Evolutionary conservation across 768 basidiomycete species (phyloP).

Genomic region (Asterophora lycoperdoides): DNA sequence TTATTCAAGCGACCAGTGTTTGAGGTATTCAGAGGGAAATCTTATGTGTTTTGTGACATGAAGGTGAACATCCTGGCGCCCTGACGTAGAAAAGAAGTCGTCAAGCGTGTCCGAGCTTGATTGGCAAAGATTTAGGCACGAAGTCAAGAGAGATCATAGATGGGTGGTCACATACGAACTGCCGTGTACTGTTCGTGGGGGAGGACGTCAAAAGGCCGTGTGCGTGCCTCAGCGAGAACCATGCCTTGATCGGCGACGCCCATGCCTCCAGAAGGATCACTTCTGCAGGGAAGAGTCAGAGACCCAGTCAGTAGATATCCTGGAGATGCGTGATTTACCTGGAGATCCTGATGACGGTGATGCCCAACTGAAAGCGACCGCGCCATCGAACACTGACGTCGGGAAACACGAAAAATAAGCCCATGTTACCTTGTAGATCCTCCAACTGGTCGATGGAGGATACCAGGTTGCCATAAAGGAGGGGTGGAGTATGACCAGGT

Average conservation of each 20-base stretch:
- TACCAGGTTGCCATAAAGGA: slow-evolving; percentile 83
- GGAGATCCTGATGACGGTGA: slow-evolving; percentile 70
- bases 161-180: slow-evolving; percentile 52
- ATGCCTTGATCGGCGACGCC: slow-evolving; percentile 55
- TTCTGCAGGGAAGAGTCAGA: slow-evolving; percentile 24
- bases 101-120: slow-evolving; percentile 45
- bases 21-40: background rate
- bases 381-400: slow-evolving; percentile 82
- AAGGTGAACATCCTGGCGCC: slow-evolving; percentile 48
- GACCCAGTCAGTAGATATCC: slow-evolving; percentile 17
- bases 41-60: slow-evolving; percentile 24
- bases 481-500: slow-evolving; percentile 45
- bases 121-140: slow-evolving; percentile 11
- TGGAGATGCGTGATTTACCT: slow-evolving; percentile 44
- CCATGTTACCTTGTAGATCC: slow-evolving; percentile 74
- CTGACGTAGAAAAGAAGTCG: slow-evolving; percentile 50
- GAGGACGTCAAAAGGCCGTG: slow-evolving; percentile 75
- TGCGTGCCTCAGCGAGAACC: slow-evolving; percentile 66
- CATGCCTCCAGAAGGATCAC: slow-evolving; percentile 47
- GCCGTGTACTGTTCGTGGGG: slow-evolving; percentile 71
- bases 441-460: slow-evolving; percentile 76
- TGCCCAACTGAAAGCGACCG: slow-evolving; percentile 71
- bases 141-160: slow-evolving; percentile 14
- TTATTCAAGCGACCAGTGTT: no score
- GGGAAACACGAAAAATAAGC: slow-evolving; percentile 87